phyloP scores from a whole-genome alignment of 352 stramenopile genomes.

The Phytopythium cucurbitacearum region DNA sequence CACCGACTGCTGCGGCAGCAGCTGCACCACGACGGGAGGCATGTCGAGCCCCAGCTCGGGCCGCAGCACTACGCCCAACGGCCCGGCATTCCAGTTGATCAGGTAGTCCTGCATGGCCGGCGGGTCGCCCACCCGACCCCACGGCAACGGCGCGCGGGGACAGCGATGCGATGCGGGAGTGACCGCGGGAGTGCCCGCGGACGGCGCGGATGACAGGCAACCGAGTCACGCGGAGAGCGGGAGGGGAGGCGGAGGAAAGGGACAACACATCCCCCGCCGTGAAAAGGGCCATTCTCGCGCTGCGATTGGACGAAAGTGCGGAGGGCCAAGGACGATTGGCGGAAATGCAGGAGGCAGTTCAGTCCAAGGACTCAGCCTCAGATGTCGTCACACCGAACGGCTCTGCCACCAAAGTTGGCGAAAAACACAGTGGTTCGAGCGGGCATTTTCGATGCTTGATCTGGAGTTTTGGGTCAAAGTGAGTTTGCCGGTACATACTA shows the following conservation, averaged over 20 bases:
- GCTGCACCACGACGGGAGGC: constrained; percentile 66
- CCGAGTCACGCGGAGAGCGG: not conserved
- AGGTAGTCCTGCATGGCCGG: constrained; percentile 62
- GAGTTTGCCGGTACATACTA: too few relatives aligned
- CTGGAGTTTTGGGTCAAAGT: too few relatives aligned
- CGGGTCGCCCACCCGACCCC: not conserved
- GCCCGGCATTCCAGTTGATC: constrained; percentile 82
- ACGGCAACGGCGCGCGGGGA: not conserved
- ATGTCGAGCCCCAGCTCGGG: constrained; percentile 69
- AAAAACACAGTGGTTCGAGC: too few relatives aligned
- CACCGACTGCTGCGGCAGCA: constrained; percentile 70
- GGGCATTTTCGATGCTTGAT: too few relatives aligned
- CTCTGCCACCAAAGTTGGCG: too few relatives aligned
- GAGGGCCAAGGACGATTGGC: constrained; percentile 6
- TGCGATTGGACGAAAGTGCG: not conserved
- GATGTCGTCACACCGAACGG: not conserved
- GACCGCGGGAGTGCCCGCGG: not conserved
- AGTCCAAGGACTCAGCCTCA: not conserved
- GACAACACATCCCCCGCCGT: not conserved
- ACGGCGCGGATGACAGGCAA: not conserved
- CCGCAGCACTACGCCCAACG: constrained; percentile 69
- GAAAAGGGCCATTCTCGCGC: not conserved
- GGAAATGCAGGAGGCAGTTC: constrained; percentile 4
- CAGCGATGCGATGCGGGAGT: not conserved
- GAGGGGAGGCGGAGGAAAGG: not conserved